Conservation (phyloP, 495 filamentous ascomycete genomes). For the Aspergillus biplanus region DNA sequence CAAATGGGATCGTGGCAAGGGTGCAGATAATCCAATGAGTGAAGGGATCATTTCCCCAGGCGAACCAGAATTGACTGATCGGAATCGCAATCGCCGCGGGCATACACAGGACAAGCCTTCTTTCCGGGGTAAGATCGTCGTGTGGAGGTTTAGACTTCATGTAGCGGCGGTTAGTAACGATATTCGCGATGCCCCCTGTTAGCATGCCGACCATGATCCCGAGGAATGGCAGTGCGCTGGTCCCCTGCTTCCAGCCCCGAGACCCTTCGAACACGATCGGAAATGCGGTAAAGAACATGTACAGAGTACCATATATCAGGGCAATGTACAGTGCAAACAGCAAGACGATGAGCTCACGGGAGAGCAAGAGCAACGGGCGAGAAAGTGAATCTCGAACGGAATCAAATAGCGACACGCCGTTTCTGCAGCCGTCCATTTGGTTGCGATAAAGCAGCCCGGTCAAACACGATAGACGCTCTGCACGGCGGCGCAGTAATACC, state of each 20-base stretch:
- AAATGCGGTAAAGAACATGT: constrained; percentile 72
- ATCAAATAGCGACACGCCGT: not conserved
- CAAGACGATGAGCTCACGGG: constrained; percentile 52
- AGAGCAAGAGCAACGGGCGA: constrained; percentile 19
- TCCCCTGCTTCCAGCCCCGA: constrained; percentile 66
- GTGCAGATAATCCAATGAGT: constrained; percentile 60
- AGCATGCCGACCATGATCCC: constrained; percentile 75
- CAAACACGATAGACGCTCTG: not conserved
- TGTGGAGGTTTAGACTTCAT: not conserved
- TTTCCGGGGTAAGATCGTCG: constrained; percentile 31
- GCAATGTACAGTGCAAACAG: constrained; percentile 64
- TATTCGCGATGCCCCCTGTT: constrained; percentile 28
- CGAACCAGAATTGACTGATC: too few relatives aligned
- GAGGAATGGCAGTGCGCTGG: constrained; percentile 66
- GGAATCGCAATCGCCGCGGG: constrained; percentile 53
- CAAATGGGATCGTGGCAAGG: constrained; percentile 51
- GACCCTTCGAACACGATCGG: constrained; percentile 71
- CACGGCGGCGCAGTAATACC: not conserved
- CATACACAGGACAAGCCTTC: constrained; percentile 38
- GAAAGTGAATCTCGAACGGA: not conserved
- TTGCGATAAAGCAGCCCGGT: not conserved
- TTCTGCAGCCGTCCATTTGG: constrained; percentile 2
- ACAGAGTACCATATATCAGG: constrained; percentile 70
- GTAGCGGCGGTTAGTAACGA: not conserved
- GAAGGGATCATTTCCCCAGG: constrained; percentile 54